A percentile compares a stretch with the other conserved stretches of the same genome.
These are phyloP conservation scores for Graphilbum sp. DNA, from an alignment of 2,329 filamentous ascomycete species.

Conservation along the genomic window DNA sequence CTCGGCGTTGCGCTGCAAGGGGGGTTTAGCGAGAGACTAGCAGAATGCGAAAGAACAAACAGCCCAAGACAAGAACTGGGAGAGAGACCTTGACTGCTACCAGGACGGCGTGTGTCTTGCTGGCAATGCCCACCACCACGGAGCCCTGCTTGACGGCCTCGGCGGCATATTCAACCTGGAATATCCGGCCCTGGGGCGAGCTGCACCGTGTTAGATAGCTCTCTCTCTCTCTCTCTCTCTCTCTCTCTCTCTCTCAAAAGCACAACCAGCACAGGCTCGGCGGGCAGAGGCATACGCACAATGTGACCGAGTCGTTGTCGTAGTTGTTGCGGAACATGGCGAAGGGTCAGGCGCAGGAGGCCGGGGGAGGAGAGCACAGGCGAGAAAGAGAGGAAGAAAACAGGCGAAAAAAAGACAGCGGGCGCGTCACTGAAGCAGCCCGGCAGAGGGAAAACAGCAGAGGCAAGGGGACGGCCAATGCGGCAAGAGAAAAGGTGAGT, in stretches of 20 bases:
- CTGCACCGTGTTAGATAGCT: slow-evolving; percentile 36
- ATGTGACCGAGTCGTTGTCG: slow-evolving; percentile 99
- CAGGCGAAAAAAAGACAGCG: not conserved
- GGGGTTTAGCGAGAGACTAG: not conserved
- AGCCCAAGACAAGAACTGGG: not conserved
- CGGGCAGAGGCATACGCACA: slow-evolving; percentile 41
- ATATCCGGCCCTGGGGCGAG: slow-evolving; percentile 97
- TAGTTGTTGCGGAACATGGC: slow-evolving; percentile 99
- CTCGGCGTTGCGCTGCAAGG: slow-evolving; percentile 93
- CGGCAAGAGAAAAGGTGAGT: too few relatives aligned
- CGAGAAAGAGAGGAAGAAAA: not conserved
- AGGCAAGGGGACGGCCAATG: too few relatives aligned
- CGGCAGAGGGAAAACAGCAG: too few relatives aligned
- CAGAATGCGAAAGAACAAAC: not conserved
- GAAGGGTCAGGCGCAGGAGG: too few relatives aligned
- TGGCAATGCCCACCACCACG: slow-evolving; percentile 89
- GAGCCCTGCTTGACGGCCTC: slow-evolving; percentile 99
- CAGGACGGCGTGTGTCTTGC: slow-evolving; percentile 94
- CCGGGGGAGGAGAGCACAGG: not conserved
- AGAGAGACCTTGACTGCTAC: slow-evolving; percentile 76
- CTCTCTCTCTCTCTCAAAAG: too few relatives aligned
- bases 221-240: too few relatives aligned
- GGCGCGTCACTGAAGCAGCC: too few relatives aligned
- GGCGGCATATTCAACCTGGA: slow-evolving; percentile 97
- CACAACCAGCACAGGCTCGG: slow-evolving; percentile 4